Evolutionary conservation across 2,329 filamentous ascomycete genomes (phyloP), one percentile per base, ranked within the genome.

Genomic region (Trichophyton mentagrophytes): DNA sequence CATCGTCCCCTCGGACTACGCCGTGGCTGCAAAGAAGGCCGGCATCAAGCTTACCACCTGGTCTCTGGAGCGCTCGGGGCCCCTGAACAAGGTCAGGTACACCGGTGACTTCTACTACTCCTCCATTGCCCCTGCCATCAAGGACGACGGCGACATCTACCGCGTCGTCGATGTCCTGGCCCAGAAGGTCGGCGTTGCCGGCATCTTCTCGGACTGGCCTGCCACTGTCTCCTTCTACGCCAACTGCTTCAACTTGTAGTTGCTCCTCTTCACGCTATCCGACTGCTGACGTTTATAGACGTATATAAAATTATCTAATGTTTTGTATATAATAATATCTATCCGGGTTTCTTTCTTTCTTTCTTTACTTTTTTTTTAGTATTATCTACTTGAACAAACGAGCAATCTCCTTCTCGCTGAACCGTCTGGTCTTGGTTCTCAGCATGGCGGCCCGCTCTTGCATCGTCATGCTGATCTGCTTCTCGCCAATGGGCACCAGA

Each of bases 221-320:
- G 82, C 83, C 9, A 86, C 85, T 0, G 80, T 83, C 6, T 86
- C 84, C 0, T 88, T 85, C 65, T 89, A 87, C 71, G 86, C 85
- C 64, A 89, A 87, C 67, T 89, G 86, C 73, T 83, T 88, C 65
- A 80, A 74, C 0, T 51, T 71, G 9, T 44, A 17, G n/a, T 3
- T 30, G 30, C 40, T 44, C 13, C 13, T 1, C 42, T 7, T 20
- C 9, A 27, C 27, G 5, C 27, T 27, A 27, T 27, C 25, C 25
- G 3, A 6, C 25, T 27, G 25, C 25, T 27, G 3, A 27, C 25
- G 27, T 27, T 30, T 30, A 30, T 30, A 30, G 27, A 30, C 27
- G 27, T 30, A 30, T 7, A 44, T 44, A 20, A n/a, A 6, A 44
- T n/a, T 8, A 44, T 44, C n/a, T 51, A 51, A 27, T 51, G 46